Base-by-base conservation (phyloP, 2,329 filamentous ascomycete species). In the Sporothrix phasma region DNA sequence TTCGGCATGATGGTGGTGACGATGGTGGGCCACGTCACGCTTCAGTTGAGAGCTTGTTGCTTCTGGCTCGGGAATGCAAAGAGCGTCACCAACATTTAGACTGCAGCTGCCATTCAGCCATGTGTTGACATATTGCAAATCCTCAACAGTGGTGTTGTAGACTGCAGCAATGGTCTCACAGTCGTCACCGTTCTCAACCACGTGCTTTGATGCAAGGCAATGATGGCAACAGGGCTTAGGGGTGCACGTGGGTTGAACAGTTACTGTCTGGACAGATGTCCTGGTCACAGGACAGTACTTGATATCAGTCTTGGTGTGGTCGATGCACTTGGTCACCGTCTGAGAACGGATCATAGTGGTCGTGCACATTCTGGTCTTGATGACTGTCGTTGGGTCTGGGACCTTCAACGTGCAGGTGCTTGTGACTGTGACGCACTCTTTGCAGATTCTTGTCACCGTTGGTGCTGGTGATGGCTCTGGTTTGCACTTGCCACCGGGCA, bases 321-420 rank as follows among this genome's bases (percentile, higher is more conserved):
- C 59, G 41, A 66, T 22, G 45, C 65, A 66, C 51, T 61, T 61
- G 29, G 65, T 66, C 24, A 64, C 22, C 6, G 65, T 66, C 59
- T 26, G 39, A 10, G 61, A 62, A 7, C 39, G 24, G 47, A 62
- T 51, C 61, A 62, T 41, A 2, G 61, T 62, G 4, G 61, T 62
- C 47, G 61, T 62, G 61, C 61, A 62, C 56, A 45, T 54, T 43
- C 53, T 64, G 8, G 51, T 59, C 45, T 59, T 51, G 56, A 61
- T 51, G 13, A 61, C 26, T 4, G 63, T 65, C 7, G 63, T 65
- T 5, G 63, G 63, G 13, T 62, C 64, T 8, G 64, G 61, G 39
- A 66, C 22, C 39, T 41, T 34, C 31, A 64, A n/a, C 15, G 61
- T 56, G 24, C 22, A 19, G 10, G 64, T 53, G 19, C 61, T 54